Percentiles rank a stretch among this genome's conserved stretches.
These are phyloP conservation scores for Coleophoma cylindrospora DNA, from an alignment of 2,329 filamentous ascomycete genomes.

Conservation along the genomic window DNA sequence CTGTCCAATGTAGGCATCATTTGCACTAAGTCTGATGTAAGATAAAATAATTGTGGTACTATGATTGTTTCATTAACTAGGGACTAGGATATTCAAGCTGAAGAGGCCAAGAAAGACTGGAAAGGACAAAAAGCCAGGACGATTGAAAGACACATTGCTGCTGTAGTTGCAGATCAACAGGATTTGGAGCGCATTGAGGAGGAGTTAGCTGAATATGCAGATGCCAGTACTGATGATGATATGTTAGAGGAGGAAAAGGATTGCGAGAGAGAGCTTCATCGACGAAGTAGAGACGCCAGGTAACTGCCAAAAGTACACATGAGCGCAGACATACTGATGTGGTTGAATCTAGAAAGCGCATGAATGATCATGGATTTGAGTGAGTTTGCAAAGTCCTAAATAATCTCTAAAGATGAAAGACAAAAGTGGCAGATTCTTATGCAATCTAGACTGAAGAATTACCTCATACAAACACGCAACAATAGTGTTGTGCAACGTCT, in stretches of 20 bases:
- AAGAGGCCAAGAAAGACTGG: conserved; percentile 6
- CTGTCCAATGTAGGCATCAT: conserved; percentile 4
- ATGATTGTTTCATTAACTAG: not conserved
- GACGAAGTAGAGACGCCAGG: not conserved
- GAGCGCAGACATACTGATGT: too few relatives aligned
- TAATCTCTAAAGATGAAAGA: too few relatives aligned
- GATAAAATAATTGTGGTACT: conserved; percentile 3
- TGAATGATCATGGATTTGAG: too few relatives aligned
- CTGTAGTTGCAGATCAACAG: not conserved
- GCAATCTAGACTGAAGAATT: too few relatives aligned
- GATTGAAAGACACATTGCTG: not conserved
- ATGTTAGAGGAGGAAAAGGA: not conserved
- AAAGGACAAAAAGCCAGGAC: not conserved
- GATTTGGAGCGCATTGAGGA: not conserved
- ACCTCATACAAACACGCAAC: too few relatives aligned
- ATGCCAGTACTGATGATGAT: not conserved
- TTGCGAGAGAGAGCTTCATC: not conserved
- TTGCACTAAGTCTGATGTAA: conserved; percentile 5
- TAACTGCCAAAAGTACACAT: too few relatives aligned
- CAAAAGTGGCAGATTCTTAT: too few relatives aligned
- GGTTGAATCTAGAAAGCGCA: too few relatives aligned
- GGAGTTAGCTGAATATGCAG: conserved; percentile 1
- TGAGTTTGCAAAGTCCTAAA: too few relatives aligned
- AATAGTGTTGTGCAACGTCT: too few relatives aligned
- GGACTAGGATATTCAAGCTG: conserved; percentile 2